These are phyloP conservation scores for Penicillium sclerotiorum DNA, from an alignment of 2,329 filamentous ascomycete genomes.

Conservation along the genomic window DNA sequence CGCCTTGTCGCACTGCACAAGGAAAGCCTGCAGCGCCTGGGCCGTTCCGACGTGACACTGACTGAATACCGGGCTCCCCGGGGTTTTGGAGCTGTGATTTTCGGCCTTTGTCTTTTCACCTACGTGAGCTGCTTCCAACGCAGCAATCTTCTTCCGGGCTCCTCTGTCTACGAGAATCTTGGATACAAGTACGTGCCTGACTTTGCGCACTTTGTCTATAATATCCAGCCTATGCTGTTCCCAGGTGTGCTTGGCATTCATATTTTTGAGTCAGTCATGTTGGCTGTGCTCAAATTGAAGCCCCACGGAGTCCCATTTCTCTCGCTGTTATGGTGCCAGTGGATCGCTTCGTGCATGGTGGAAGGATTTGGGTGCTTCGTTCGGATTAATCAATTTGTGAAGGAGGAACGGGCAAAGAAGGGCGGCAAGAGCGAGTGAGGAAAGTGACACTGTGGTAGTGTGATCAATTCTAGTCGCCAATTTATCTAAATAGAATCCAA, in stretches of 20 bases:
- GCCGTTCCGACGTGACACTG: slow-evolving; percentile 59
- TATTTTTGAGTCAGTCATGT: slow-evolving; percentile 58
- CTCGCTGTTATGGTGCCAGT: slow-evolving; percentile 56
- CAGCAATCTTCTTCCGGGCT: slow-evolving; percentile 57
- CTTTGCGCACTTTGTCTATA: slow-evolving; percentile 61
- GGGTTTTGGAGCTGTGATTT: slow-evolving; percentile 57
- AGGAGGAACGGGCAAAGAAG: slow-evolving; percentile 40
- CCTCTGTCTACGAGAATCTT: slow-evolving; percentile 49
- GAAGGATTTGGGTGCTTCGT: slow-evolving; percentile 55
- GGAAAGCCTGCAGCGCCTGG: slow-evolving; percentile 61
- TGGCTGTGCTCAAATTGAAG: slow-evolving; percentile 50
- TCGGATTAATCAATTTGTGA: slow-evolving; percentile 51
- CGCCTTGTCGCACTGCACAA: slow-evolving; percentile 74
- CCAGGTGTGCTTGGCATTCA: slow-evolving; percentile 67
- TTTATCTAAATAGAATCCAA: too few species aligned
- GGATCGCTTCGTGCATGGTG: slow-evolving; percentile 55
- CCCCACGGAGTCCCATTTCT: slow-evolving; percentile 56
- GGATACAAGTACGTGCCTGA: slow-evolving; percentile 58
- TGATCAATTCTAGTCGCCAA: neutral
- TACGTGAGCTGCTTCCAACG: slow-evolving; percentile 55
- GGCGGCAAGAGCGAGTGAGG: slow-evolving; percentile 26
- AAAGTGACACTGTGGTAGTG: neutral
- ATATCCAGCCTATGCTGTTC: slow-evolving; percentile 62
- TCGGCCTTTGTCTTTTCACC: slow-evolving; percentile 59
- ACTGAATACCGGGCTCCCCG: slow-evolving; percentile 55